These are phyloP conservation scores for Psilocybe mexicana DNA, from an alignment of 1,284 basidiomycete species.

Conservation along the genomic window DNA sequence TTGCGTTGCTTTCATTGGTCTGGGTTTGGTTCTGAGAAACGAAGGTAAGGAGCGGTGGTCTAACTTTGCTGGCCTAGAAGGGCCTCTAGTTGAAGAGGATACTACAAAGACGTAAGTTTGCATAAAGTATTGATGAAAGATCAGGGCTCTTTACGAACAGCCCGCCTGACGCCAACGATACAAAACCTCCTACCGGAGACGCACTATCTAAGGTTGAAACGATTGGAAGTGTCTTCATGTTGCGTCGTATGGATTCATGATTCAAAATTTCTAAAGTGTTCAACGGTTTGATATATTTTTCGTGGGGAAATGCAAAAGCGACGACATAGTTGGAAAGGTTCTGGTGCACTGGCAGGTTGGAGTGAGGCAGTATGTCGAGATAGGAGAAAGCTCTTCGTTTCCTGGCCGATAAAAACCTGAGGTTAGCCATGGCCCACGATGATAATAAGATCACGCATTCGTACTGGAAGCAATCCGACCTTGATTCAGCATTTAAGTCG, in stretches of 20 bases:
- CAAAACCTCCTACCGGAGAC: conserved; percentile 66
- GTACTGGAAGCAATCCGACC: conserved; percentile 42
- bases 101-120: conserved; percentile 38
- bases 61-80: conserved; percentile 44
- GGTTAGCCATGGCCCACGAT: too few relatives aligned
- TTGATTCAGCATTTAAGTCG: conserved; percentile 40
- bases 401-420: conserved; percentile 10
- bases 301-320: conserved; percentile 75
- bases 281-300: conserved; percentile 68
- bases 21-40: conserved; percentile 19
- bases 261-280: conserved; percentile 71
- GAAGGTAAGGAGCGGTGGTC: conserved; percentile 25
- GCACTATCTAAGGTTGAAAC: conserved; percentile 70
- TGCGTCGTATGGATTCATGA: conserved; percentile 64
- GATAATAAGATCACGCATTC: conserved; percentile 14
- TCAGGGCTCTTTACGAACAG: conserved; percentile 46
- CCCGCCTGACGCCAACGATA: conserved; percentile 84
- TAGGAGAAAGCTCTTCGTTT: conserved; percentile 34
- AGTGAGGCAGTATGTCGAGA: conserved; percentile 25
- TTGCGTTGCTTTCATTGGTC: conserved; percentile 34
- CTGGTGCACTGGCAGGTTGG: conserved; percentile 28
- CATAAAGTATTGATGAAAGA: conserved; percentile 1
- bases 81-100: conserved; percentile 55
- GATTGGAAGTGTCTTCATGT: conserved; percentile 64
- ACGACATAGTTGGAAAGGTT: conserved; percentile 49